These are phyloP conservation scores for Hymenoscyphus repandus DNA, from an alignment of 2,329 filamentous ascomycete species.

Conservation along the genomic window DNA sequence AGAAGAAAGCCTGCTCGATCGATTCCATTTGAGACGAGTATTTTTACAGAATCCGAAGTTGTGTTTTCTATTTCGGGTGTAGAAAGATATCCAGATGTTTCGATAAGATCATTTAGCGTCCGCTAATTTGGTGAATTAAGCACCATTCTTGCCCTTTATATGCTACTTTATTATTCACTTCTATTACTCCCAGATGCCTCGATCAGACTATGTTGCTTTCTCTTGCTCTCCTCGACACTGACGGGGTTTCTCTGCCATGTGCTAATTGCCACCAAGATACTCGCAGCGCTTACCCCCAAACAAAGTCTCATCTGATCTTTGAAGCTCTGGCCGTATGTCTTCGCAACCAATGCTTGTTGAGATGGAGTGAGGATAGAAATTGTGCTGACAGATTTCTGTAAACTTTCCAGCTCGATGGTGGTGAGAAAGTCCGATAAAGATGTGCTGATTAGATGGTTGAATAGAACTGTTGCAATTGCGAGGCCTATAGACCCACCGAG, in stretches of 20 bases:
- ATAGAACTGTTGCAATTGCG: background rate
- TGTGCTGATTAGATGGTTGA: background rate
- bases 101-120: no score
- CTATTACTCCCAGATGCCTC: background rate
- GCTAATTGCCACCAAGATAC: background rate
- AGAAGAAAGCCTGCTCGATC: no score
- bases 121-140: no score
- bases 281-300: background rate
- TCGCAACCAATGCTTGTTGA: background rate
- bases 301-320: constrained; percentile 1
- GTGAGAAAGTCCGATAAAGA: background rate
- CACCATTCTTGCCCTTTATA: no score
- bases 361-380: background rate
- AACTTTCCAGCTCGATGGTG: background rate
- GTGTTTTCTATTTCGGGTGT: no score
- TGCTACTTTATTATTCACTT: no score
- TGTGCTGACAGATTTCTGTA: background rate
- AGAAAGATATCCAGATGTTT: no score
- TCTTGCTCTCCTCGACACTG: background rate
- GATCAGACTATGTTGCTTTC: background rate
- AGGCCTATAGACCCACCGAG: constrained; percentile 1
- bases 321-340: background rate
- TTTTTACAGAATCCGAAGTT: no score
- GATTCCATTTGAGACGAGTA: no score
- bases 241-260: background rate